Base-by-base conservation (phyloP, 2,329 filamentous ascomycete genomes). In the Fusarium sp. region DNA sequence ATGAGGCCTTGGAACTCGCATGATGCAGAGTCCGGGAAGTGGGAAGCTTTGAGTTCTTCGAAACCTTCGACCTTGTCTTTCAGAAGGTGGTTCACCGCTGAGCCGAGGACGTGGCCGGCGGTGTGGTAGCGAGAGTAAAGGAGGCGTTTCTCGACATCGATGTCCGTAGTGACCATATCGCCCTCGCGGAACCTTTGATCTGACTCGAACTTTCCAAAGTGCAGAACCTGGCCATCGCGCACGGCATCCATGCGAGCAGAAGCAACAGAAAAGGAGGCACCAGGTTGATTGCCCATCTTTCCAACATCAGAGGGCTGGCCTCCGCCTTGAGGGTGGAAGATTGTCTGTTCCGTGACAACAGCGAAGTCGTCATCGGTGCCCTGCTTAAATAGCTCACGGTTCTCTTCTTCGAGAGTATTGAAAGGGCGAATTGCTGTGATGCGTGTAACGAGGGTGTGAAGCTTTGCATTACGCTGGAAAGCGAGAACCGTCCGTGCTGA, bases 241-340 rank as follows among this genome's bases (percentile, higher is more conserved):
- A 81, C 75, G 8, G 81, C 79, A 47, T 85, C 84, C 77, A 83
- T 86, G 53, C 90, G 88, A 23, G 88, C 90, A 2, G 85, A 79
- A 4, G 77, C 78, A 10, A 92, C 87, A 20, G 81, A 73, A 69
- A 92, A 89, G 0, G 41, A 58, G 0, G 30, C 47, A 0, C 72
- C 74, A 1, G 46, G 47, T 0, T 66, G 57, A 18, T 71, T 66
- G 1, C 77, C 79, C 65, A 93, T 90, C 40, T 74, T 79, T 20
- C 91, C 91, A 12, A 84, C 82, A 65, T 93, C 91, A 0, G 86
- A 89, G 1, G 91, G 91, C 72, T 93, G 91, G 9, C 91, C 91
- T 62, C 91, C 91, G 20, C 91, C 91, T 77, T 93, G 91, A 0
- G 89, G 88, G 65, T 93, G 89, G 78, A 93, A 93, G 64, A 93